Conservation (phyloP, 805 yeast species). For the Wickerhamomyces alni region DNA sequence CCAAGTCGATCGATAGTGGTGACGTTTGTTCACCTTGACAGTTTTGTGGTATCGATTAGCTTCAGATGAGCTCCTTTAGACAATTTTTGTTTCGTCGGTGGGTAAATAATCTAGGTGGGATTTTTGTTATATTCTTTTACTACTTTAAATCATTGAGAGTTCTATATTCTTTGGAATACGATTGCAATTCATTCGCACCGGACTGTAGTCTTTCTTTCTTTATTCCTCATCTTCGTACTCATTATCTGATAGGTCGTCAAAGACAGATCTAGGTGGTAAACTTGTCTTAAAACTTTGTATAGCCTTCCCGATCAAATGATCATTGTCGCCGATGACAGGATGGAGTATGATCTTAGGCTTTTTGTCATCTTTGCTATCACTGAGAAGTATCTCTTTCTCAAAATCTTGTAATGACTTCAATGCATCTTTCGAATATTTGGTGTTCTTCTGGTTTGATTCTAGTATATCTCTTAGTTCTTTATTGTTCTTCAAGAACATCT, state of each 20-base stretch:
- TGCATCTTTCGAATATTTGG: slow-evolving; percentile 5
- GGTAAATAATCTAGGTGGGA: no score
- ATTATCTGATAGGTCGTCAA: slow-evolving; percentile 24
- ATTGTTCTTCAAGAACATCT: slow-evolving; percentile 16
- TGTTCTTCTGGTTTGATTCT: slow-evolving; percentile 6
- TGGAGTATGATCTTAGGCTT: slow-evolving; percentile 21
- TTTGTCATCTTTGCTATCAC: slow-evolving; percentile 11
- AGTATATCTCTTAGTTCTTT: slow-evolving; percentile 13
- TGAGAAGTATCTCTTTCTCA: slow-evolving; percentile 17
- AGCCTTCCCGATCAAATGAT: slow-evolving; percentile 19
- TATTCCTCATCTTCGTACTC: slow-evolving; percentile 1
- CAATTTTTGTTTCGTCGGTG: no score
- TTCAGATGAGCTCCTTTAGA: no score
- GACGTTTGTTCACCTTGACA: no score
- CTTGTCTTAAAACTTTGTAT: slow-evolving; percentile 25
- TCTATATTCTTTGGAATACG: no score
- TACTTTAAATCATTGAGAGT: no score
- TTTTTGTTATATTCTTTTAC: background rate
- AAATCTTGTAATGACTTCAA: slow-evolving; percentile 7
- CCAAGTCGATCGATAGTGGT: no score
- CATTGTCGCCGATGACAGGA: slow-evolving; percentile 21
- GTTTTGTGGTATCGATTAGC: no score
- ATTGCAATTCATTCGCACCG: no score
- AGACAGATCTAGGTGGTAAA: slow-evolving; percentile 32
- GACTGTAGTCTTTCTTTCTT: no score